phyloP scores from a whole-genome alignment of 176 grass and related monocot species.

The Elymus sibiricus region DNA sequence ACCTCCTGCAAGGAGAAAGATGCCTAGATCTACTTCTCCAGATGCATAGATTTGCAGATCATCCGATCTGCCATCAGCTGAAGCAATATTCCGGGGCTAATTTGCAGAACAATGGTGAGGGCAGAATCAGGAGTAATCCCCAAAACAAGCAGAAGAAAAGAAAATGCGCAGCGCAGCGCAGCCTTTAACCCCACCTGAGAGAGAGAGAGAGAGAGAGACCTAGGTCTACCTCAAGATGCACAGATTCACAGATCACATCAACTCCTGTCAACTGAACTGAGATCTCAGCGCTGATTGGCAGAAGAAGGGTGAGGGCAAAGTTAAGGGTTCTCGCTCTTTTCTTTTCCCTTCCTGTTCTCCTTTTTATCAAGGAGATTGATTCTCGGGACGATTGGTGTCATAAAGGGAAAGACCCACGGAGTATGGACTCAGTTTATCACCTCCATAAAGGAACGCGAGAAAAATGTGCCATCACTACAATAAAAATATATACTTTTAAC shows the following conservation, averaged over 20 bases:
- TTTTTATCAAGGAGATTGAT: neutral
- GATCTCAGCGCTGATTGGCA: conserved; percentile 2
- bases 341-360: neutral
- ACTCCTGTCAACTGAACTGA: neutral
- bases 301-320: conserved; percentile 1
- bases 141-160: conserved; percentile 1
- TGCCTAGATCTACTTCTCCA: neutral
- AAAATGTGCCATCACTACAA: neutral
- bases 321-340: neutral
- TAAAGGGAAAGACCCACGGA: conserved; percentile 15
- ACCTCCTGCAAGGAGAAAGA: neutral
- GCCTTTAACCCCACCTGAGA: neutral
- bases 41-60: neutral
- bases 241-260: neutral
- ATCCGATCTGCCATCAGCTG: neutral
- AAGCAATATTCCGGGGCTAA: neutral
- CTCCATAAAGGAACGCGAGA: neutral
- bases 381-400: conserved; percentile 1
- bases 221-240: conserved; percentile 40
- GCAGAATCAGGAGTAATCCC: neutral
- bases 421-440: conserved; percentile 30
- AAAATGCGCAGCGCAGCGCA: neutral
- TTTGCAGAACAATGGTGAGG: neutral
- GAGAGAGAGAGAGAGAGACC: neutral
- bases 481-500: conserved; percentile 1